These are phyloP conservation scores for Thozetella sp. DNA, from an alignment of 495 filamentous ascomycete species.

Conservation along the genomic window DNA sequence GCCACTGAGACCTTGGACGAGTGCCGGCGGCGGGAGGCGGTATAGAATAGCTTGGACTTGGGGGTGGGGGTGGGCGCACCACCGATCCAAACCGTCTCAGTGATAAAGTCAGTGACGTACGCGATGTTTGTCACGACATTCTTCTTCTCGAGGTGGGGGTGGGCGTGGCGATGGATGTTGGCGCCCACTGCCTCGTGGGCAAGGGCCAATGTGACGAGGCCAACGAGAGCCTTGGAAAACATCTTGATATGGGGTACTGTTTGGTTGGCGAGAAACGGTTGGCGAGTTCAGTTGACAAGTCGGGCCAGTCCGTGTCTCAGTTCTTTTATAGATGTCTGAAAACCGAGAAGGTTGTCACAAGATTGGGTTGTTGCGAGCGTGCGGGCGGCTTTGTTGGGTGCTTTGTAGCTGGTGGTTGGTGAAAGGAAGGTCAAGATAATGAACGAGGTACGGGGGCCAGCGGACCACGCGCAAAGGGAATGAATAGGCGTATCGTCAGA, in stretches of 20 bases:
- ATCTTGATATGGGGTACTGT: constrained; percentile 14
- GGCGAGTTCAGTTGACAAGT: too few relatives aligned
- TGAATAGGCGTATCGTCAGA: constrained; percentile 16
- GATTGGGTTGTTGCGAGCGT: neutral
- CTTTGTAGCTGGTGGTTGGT: constrained; percentile 3
- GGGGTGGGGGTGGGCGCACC: constrained; percentile 6
- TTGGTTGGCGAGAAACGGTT: neutral
- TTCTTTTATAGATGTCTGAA: too few relatives aligned
- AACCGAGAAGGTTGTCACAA: neutral
- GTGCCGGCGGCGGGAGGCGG: constrained; percentile 6
- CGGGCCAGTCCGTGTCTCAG: too few relatives aligned
- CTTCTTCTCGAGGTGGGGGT: constrained; percentile 26
- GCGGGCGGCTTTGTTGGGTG: constrained; percentile 5
- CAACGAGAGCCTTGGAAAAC: constrained; percentile 24
- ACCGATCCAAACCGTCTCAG: constrained; percentile 22
- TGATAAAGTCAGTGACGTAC: constrained; percentile 33
- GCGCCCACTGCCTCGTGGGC: constrained; percentile 23
- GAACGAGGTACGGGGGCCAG: constrained; percentile 15
- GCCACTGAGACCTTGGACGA: neutral
- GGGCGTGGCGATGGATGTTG: constrained; percentile 16
- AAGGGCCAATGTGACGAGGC: constrained; percentile 25
- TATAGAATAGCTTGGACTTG: constrained; percentile 12
- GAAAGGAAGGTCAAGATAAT: constrained; percentile 12
- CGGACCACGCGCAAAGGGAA: constrained; percentile 29
- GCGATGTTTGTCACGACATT: constrained; percentile 26